Evolutionary conservation across 768 basidiomycete genomes (phyloP).

Genomic region (Boletales sp.): DNA sequence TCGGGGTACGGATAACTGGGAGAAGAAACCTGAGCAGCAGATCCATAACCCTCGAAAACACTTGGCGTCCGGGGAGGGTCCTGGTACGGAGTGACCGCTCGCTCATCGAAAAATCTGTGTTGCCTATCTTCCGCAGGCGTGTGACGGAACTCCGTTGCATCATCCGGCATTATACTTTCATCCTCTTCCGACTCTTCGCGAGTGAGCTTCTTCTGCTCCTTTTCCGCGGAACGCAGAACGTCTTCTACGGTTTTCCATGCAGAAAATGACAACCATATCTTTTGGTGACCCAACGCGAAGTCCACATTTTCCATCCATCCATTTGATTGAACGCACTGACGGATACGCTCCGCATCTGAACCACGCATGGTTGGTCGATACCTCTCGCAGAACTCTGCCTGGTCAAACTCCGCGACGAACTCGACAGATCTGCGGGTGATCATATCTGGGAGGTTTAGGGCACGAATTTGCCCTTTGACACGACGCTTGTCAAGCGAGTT

Average conservation of each 20-base stretch:
- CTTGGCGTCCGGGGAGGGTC: slow-evolving; percentile 30
- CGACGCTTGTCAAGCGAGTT: slow-evolving; percentile 64
- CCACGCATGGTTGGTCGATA: slow-evolving; percentile 51
- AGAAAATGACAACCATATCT: slow-evolving; percentile 52
- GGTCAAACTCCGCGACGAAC: slow-evolving; percentile 47
- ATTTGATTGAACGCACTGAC: slow-evolving; percentile 46
- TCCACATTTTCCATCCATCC: slow-evolving; percentile 55
- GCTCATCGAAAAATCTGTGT: slow-evolving; percentile 32
- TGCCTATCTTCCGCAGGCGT: slow-evolving; percentile 25
- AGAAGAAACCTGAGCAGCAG: slow-evolving; percentile 20
- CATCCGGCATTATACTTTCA: slow-evolving; percentile 41
- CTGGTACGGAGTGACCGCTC: slow-evolving; percentile 26
- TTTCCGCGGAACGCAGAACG: slow-evolving; percentile 47
- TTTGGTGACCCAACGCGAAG: slow-evolving; percentile 49
- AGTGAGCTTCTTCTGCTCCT: slow-evolving; percentile 41
- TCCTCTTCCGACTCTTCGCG: slow-evolving; percentile 43
- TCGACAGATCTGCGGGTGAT: slow-evolving; percentile 48
- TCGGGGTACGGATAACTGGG: slow-evolving; percentile 32
- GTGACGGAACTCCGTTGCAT: slow-evolving; percentile 40
- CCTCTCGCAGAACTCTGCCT: slow-evolving; percentile 48
- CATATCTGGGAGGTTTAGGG: slow-evolving; percentile 51
- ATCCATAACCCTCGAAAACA: slow-evolving; percentile 21
- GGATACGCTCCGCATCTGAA: slow-evolving; percentile 44
- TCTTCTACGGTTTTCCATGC: slow-evolving; percentile 65
- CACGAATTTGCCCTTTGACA: slow-evolving; percentile 54